Evolutionary conservation across 2,329 filamentous ascomycete species (phyloP).

Genomic region (Xylariaceae sp.): DNA sequence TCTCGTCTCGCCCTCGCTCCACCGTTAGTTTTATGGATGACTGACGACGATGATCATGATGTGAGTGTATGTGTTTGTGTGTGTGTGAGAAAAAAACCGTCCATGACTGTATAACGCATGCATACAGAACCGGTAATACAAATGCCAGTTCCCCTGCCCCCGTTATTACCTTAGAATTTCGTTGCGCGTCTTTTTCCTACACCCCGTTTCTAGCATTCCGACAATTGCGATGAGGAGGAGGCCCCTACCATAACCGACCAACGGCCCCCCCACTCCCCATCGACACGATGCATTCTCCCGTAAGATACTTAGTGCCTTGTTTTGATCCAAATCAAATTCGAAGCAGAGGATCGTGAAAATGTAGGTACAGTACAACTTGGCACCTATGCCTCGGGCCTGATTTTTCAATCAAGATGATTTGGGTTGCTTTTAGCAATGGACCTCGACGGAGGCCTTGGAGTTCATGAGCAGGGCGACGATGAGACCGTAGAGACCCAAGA

Average conservation of each 20-base stretch:
- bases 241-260: slow-evolving; percentile 8
- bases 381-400: slow-evolving; percentile 14
- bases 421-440: slow-evolving; percentile 49
- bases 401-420: not conserved
- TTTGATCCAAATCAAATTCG: slow-evolving; percentile 9
- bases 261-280: slow-evolving; percentile 9
- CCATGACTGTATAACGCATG: slow-evolving; percentile 27
- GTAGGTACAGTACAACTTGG: slow-evolving; percentile 18
- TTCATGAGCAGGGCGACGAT: slow-evolving; percentile 99
- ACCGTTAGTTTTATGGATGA: slow-evolving; percentile 27
- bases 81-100: slow-evolving; percentile 13
- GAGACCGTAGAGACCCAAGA: slow-evolving; percentile 97
- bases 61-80: no score
- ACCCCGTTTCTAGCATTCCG: slow-evolving; percentile 19
- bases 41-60: no score
- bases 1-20: slow-evolving; percentile 17
- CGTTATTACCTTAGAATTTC: slow-evolving; percentile 22
- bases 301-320: slow-evolving; percentile 7
- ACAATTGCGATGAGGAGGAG: slow-evolving; percentile 7
- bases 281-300: slow-evolving; percentile 15
- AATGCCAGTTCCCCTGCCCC: slow-evolving; percentile 24
- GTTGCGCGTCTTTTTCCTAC: slow-evolving; percentile 14
- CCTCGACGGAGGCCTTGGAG: slow-evolving; percentile 72
- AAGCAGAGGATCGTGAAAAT: slow-evolving; percentile 16
- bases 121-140: slow-evolving; percentile 33